Evolutionary conservation across 1,284 basidiomycete species (phyloP).

Genomic region (Naganishia sp.): DNA sequence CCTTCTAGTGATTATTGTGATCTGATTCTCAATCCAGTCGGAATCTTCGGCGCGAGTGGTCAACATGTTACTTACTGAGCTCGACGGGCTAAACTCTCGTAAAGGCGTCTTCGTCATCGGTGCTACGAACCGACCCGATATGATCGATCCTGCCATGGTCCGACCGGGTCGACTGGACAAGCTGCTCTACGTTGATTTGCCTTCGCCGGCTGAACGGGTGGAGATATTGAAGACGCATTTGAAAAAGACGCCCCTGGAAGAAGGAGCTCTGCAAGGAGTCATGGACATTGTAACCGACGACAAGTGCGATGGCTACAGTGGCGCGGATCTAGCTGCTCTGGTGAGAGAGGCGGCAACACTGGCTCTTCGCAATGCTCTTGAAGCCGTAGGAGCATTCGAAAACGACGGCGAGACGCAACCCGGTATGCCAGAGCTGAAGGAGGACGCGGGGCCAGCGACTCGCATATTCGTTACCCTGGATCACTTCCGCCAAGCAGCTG

Average conservation of each 20-base stretch:
- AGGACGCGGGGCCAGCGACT: constrained; percentile 27
- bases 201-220: constrained; percentile 70
- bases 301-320: constrained; percentile 81
- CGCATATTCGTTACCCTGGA: constrained; percentile 58
- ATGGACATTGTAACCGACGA: constrained; percentile 51
- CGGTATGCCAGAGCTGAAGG: constrained; percentile 25
- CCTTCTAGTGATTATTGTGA: not conserved
- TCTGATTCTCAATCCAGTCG: constrained; percentile 60
- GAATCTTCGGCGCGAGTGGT: constrained; percentile 96
- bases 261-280: constrained; percentile 49
- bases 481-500: constrained; percentile 75
- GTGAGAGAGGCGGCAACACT: constrained; percentile 87
- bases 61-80: constrained; percentile 93
- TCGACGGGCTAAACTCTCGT: constrained; percentile 88
- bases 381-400: constrained; percentile 61
- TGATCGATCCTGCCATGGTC: constrained; percentile 98
- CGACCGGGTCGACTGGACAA: constrained; percentile 95
- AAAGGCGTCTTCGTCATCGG: constrained; percentile 94
- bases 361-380: constrained; percentile 72
- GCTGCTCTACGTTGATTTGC: constrained; percentile 92
- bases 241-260: constrained; percentile 69
- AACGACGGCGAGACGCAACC: constrained; percentile 52
- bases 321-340: constrained; percentile 82
- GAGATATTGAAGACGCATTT: constrained; percentile 79
- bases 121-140: constrained; percentile 97